phyloP scores from a whole-genome alignment of 768 basidiomycete genomes.

The Cystoderma amianthinum region DNA sequence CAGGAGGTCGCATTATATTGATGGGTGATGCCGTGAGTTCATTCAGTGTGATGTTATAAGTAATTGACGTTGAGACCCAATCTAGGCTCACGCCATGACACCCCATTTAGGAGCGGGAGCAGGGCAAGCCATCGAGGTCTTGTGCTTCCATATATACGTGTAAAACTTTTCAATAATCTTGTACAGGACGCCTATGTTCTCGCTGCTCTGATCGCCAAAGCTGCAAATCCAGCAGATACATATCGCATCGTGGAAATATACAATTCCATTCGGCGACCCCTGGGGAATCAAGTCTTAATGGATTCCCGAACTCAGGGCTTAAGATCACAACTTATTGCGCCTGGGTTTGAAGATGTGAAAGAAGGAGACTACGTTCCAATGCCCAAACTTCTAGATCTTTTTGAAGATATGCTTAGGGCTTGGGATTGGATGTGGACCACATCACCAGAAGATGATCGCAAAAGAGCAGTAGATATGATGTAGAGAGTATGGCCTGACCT shows the following conservation, averaged over 20 bases:
- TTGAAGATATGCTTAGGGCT: conserved; percentile 10
- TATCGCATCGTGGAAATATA: conserved; percentile 19
- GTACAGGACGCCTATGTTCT: conserved; percentile 30
- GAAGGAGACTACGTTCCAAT: conserved; percentile 17
- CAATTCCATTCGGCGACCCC: conserved; percentile 16
- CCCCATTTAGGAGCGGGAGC: conserved; percentile 24
- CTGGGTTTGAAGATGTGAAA: conserved; percentile 17
- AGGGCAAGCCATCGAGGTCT: conserved; percentile 23
- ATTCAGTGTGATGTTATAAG: not conserved
- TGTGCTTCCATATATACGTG: conserved; percentile 19
- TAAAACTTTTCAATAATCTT: conserved; percentile 1
- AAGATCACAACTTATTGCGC: conserved; percentile 12
- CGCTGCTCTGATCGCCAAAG: conserved; percentile 13
- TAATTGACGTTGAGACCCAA: not conserved
- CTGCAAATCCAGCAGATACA: conserved; percentile 9
- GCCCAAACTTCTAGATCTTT: conserved; percentile 11
- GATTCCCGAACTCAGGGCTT: conserved; percentile 13
- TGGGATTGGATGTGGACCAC: conserved; percentile 21
- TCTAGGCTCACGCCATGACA: conserved; percentile 23
- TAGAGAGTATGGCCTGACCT: no score
- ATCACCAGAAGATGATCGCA: conserved; percentile 16
- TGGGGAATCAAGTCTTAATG: conserved; percentile 15
- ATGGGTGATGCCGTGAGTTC: conserved; percentile 39
- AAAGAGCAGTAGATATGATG: conserved; percentile 11
- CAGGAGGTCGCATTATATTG: conserved; percentile 30